These are phyloP conservation scores for Gynandropsis gynandra DNA, from an alignment of 345 rosid species.

Conservation along the genomic window DNA sequence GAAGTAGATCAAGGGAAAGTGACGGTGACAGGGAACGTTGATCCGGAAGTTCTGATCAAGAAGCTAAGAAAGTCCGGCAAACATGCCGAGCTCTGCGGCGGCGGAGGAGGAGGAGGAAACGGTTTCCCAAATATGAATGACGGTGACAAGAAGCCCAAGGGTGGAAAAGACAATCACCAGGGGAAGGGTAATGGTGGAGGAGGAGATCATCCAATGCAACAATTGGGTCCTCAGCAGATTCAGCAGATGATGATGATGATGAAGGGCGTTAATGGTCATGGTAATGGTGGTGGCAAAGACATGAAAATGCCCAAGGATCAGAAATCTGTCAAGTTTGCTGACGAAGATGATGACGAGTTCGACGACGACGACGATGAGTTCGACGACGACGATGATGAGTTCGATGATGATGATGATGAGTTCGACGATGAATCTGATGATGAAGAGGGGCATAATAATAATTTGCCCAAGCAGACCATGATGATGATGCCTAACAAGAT, in stretches of 20 bases:
- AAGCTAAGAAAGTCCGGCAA: conserved; percentile 85
- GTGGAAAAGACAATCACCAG: conserved; percentile 29
- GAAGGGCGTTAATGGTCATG: conserved; percentile 34
- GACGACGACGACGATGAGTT: conserved; percentile 41
- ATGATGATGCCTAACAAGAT: conserved; percentile 28
- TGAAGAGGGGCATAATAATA: conserved; percentile 41
- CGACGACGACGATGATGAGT: conserved; percentile 44
- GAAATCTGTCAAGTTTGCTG: conserved; percentile 59
- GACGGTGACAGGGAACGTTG: conserved; percentile 76
- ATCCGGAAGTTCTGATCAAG: conserved; percentile 57
- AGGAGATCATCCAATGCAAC: conserved; percentile 37
- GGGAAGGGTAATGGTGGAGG: conserved; percentile 16
- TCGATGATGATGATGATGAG: conserved; percentile 38
- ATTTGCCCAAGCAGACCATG: conserved; percentile 39
- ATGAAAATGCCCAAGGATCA: conserved; percentile 38
- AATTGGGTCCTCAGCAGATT: conserved; percentile 36
- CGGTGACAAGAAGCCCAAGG: conserved; percentile 26
- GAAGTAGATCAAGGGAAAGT: conserved; percentile 85
- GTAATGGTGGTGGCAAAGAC: conserved; percentile 20
- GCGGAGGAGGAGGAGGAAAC: conserved; percentile 34
- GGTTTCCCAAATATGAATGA: conserved; percentile 29
- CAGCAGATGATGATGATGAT: conserved; percentile 52
- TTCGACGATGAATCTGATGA: conserved; percentile 36
- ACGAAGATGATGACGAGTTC: conserved; percentile 41
- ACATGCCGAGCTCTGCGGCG: conserved; percentile 74